Conservation (phyloP, 225 moss, liverwort and hornwort genomes). For the Antitrichia curtipendula region DNA sequence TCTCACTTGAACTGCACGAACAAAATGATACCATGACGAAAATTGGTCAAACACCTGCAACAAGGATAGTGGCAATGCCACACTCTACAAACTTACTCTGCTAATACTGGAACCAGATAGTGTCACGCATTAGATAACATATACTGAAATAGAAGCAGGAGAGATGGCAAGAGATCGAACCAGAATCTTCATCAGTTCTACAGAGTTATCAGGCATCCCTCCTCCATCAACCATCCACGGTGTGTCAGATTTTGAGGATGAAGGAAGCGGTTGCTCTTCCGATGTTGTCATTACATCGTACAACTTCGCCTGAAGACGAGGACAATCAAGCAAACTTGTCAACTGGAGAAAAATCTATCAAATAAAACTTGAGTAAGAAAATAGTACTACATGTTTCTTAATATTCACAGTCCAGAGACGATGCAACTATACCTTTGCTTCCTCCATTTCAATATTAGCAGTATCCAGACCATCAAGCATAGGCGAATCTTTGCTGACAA, state of each 20-base stretch:
- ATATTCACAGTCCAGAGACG: not conserved
- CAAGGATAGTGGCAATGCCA: not conserved
- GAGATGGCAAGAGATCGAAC: conserved; percentile 23
- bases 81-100: not conserved
- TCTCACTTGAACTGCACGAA: not conserved
- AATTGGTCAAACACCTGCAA: not conserved
- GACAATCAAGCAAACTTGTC: not conserved
- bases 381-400: not conserved
- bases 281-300: conserved; percentile 66
- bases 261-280: conserved; percentile 39
- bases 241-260: conserved; percentile 37
- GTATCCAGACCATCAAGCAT: conserved; percentile 99
- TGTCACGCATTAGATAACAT: not conserved
- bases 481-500: conserved; percentile 98
- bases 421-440: conserved; percentile 69
- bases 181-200: conserved; percentile 69
- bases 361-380: not conserved
- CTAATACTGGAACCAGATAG: not conserved
- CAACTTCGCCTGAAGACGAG: conserved; percentile 56
- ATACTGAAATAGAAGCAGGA: not conserved
- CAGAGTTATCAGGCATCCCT: conserved; percentile 77
- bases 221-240: conserved; percentile 99
- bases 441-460: conserved; percentile 96
- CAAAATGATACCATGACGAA: not conserved
- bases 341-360: not conserved